These are phyloP conservation scores for Stellera chamaejasme DNA, from an alignment of 345 rosid genomes.

Conservation along the genomic window DNA sequence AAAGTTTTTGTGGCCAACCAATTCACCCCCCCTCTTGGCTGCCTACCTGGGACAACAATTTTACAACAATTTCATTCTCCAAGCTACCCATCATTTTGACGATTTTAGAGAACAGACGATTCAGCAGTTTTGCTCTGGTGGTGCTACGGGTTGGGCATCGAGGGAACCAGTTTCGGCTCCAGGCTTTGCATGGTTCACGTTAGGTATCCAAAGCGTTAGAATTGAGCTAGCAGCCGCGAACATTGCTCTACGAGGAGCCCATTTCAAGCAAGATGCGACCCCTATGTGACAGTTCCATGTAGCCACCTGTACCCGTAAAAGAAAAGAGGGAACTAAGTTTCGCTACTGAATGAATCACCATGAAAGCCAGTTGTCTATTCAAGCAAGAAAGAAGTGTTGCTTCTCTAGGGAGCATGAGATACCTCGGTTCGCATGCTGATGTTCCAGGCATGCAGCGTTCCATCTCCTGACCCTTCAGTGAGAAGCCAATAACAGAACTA, in stretches of 20 bases:
- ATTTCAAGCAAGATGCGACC: conserved; percentile 70
- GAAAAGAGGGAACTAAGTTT: background rate
- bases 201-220: conserved; percentile 92
- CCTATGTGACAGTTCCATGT: conserved; percentile 82
- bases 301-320: conserved; percentile 39
- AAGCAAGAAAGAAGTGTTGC: background rate
- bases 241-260: conserved; percentile 96
- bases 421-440: conserved; percentile 75
- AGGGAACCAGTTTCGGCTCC: conserved; percentile 18
- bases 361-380: too few species aligned
- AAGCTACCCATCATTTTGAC: too few species aligned
- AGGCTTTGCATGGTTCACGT: conserved; percentile 22
- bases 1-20: too few species aligned
- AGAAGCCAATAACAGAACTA: conserved; percentile 2
- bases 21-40: too few species aligned
- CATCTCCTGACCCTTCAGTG: conserved; percentile 85
- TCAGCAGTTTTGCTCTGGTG: conserved; percentile 13
- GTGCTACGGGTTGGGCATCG: conserved; percentile 21
- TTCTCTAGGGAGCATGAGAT: conserved; percentile 2
- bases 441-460: conserved; percentile 86
- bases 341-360: background rate
- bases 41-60: too few species aligned
- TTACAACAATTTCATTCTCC: too few species aligned
- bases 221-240: conserved; percentile 78
- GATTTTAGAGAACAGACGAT: too few species aligned